These are phyloP conservation scores for Verbena officinalis DNA, from an alignment of 257 asterid genomes.

Conservation along the genomic window DNA sequence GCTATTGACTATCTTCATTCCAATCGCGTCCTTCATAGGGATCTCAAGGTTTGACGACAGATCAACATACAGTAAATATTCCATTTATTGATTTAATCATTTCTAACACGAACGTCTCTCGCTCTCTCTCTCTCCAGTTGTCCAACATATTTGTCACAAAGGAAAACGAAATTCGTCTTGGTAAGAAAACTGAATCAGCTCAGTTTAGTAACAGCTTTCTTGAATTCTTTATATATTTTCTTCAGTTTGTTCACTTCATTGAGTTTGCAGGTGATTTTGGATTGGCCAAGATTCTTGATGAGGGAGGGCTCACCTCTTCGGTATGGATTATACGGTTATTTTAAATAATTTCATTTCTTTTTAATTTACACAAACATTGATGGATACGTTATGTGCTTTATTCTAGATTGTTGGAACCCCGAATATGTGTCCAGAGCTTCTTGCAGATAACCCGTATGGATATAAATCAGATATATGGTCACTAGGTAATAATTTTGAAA, in stretches of 20 bases:
- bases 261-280: slow-evolving; percentile 84
- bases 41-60: slow-evolving; percentile 68
- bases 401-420: slow-evolving; percentile 84
- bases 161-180: slow-evolving; percentile 82
- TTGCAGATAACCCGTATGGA: slow-evolving; percentile 82
- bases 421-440: slow-evolving; percentile 97
- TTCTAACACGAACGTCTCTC: slow-evolving; percentile 31
- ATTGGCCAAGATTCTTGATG: slow-evolving; percentile 77
- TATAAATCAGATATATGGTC: slow-evolving; percentile 98
- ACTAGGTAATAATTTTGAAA: slow-evolving; percentile 56
- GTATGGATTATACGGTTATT: slow-evolving; percentile 46
- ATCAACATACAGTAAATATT: slow-evolving; percentile 11
- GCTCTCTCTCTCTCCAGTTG: slow-evolving; percentile 47
- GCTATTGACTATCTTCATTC: slow-evolving; percentile 91
- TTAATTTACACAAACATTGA: not conserved
- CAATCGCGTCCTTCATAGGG: slow-evolving; percentile 87
- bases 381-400: slow-evolving; percentile 20
- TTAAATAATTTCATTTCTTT: not conserved
- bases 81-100: slow-evolving; percentile 5
- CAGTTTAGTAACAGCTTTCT: slow-evolving; percentile 6
- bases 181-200: slow-evolving; percentile 48
- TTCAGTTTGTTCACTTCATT: slow-evolving; percentile 25
- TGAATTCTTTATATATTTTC: slow-evolving; percentile 3
- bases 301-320: slow-evolving; percentile 78
- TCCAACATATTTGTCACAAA: slow-evolving; percentile 82